Base-by-base conservation (phyloP, 805 yeast genomes). In the Candida maesae region DNA sequence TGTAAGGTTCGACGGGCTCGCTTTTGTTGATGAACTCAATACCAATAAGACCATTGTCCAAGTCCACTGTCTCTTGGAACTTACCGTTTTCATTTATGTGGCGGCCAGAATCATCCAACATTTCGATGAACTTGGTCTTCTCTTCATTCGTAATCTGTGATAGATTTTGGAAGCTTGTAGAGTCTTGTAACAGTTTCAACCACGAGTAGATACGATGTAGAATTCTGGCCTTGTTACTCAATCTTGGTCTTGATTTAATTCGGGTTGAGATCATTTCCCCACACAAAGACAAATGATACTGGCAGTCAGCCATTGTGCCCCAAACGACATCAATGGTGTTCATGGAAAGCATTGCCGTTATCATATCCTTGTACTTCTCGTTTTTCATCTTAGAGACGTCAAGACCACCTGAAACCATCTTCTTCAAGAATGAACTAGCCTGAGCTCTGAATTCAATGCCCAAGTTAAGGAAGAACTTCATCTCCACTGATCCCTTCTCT, bases 271-370 rank as follows among this genome's bases (percentile, higher is more conserved):
- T 81, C 42, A 85, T 81, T 41, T 74, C 75, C 46, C 86, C 91
- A 64, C 95, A 84, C 52, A 88, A 78, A 40, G 78, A 75, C 39
- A 88, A 68, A 63, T 86, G 86, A 43, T 79, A 73, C 47, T 78
- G 79, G 55, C 95, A 86, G 50, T 84, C 93, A 41, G 84, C 81
- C 90, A 85, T 84, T 1, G 91, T 79, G 3, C 96, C 95, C 87
- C 95, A 84, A 13, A 86, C 90, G 38, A 86, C 81, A 63, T 88
- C 95, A 38, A 88, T 84, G 6, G 90, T 80, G 35, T 82, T 86
- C 95, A 87, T 85, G 2, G 93, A 81, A 59, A 88, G 70, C 17
- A 85, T 80, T 1, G 95, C 93, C 37, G 87, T 84, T 20, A 88
- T 60, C 5, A 86, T 84, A 56, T 87, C 95, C 56, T 88, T 87